Evolutionary conservation across 768 basidiomycete species (phyloP).

Genomic region (Mycena leptocephala): DNA sequence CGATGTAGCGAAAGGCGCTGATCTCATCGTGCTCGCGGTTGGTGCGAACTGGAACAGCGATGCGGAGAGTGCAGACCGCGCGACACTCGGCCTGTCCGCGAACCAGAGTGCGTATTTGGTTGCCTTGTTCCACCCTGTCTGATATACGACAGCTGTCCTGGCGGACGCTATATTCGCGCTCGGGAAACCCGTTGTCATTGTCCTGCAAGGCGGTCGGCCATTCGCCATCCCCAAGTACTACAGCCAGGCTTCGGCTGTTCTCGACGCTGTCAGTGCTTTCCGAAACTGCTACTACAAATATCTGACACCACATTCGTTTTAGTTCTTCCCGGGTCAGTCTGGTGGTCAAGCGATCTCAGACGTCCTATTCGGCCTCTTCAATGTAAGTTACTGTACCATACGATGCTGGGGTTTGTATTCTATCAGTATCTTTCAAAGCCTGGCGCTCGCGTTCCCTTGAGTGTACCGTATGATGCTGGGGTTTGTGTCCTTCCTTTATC

Average conservation of each 20-base stretch:
- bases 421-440: too few relatives aligned
- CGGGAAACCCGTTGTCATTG: conserved; percentile 41
- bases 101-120: conserved; percentile 39
- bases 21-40: conserved; percentile 42
- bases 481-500: background rate
- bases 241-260: conserved; percentile 36
- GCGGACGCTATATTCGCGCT: conserved; percentile 44
- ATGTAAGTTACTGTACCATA: too few relatives aligned
- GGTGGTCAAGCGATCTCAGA: conserved; percentile 46
- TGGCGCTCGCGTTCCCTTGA: conserved; percentile 43
- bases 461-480: conserved; percentile 40
- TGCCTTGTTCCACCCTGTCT: background rate
- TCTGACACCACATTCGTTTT: too few relatives aligned
- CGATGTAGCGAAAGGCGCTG: conserved; percentile 39
- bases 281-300: too few relatives aligned
- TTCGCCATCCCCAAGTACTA: conserved; percentile 44
- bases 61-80: conserved; percentile 42
- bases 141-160: conserved; percentile 33
- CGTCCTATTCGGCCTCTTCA: conserved; percentile 45
- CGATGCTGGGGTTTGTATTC: too few relatives aligned
- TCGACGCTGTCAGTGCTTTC: too few relatives aligned
- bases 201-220: conserved; percentile 43
- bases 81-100: conserved; percentile 39
- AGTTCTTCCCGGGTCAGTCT: conserved; percentile 46
- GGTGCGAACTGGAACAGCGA: conserved; percentile 47